Conservation (phyloP, 2,329 filamentous ascomycete genomes). For the Paecilomyces dactylethromorphus region DNA sequence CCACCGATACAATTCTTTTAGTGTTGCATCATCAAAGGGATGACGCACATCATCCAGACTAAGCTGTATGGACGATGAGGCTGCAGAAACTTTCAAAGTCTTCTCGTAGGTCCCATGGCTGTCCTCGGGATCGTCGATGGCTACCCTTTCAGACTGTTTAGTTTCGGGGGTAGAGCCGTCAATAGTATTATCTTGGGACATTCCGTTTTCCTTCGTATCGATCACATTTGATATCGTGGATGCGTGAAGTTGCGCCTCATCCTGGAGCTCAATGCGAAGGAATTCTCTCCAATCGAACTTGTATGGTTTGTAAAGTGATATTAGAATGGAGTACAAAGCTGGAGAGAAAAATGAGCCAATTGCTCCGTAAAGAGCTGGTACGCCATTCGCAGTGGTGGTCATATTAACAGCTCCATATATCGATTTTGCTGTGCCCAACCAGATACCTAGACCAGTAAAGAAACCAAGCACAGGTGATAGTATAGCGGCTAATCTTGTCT, state of each 20-base stretch:
- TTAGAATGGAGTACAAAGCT: slow-evolving; percentile 39
- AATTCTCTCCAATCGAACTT: slow-evolving; percentile 42
- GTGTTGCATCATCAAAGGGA: slow-evolving; percentile 33
- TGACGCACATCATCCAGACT: slow-evolving; percentile 38
- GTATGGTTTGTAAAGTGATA: slow-evolving; percentile 35
- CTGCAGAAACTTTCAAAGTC: not conserved
- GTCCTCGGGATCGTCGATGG: slow-evolving; percentile 3
- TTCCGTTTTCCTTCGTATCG: not conserved
- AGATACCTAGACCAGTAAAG: slow-evolving; percentile 37
- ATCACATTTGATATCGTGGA: not conserved
- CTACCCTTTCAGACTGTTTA: slow-evolving; percentile 4
- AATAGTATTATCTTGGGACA: not conserved
- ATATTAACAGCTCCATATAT: slow-evolving; percentile 37
- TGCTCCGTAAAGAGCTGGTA: slow-evolving; percentile 41
- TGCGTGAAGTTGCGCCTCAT: slow-evolving; percentile 12
- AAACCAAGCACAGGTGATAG: slow-evolving; percentile 33
- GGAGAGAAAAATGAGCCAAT: slow-evolving; percentile 43
- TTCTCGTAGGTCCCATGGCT: slow-evolving; percentile 1
- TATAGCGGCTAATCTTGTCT: slow-evolving; percentile 41
- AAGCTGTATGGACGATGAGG: slow-evolving; percentile 4
- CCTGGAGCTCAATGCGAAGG: slow-evolving; percentile 41
- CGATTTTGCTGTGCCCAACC: slow-evolving; percentile 36
- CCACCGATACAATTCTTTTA: slow-evolving; percentile 31
- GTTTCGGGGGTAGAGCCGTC: slow-evolving; percentile 7
- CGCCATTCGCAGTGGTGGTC: slow-evolving; percentile 31